Conservation (phyloP, 352 stramenopile genomes). For the Phytophthora foliorum region DNA sequence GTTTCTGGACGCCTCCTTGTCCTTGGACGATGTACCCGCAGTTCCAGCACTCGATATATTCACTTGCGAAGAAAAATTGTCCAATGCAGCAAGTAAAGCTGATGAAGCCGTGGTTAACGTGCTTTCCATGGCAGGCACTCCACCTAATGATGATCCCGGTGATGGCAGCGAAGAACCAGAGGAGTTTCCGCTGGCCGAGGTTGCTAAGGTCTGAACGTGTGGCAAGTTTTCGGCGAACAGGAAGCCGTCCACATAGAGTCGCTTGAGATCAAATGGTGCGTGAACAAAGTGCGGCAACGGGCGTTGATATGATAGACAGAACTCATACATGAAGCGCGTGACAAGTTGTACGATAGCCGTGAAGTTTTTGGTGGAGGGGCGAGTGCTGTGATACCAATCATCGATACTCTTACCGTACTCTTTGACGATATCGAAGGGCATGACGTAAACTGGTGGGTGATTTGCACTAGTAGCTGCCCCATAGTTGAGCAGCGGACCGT, state of each 20-base stretch:
- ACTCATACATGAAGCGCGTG: conserved; percentile 93
- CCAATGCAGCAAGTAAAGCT: conserved; percentile 36
- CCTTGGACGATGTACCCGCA: conserved; percentile 27
- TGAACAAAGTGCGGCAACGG: conserved; percentile 82
- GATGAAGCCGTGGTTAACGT: conserved; percentile 33
- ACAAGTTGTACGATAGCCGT: conserved; percentile 82
- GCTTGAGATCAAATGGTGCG: conserved; percentile 74
- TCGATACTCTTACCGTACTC: conserved; percentile 93
- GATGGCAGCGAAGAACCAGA: conserved; percentile 17
- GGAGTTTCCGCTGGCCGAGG: conserved; percentile 22
- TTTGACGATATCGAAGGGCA: conserved; percentile 93
- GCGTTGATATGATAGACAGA: conserved; percentile 79
- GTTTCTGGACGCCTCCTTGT: conserved; percentile 62
- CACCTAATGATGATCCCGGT: conserved; percentile 2
- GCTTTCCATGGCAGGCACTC: conserved; percentile 23
- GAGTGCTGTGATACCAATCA: conserved; percentile 84
- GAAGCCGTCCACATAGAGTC: conserved; percentile 79
- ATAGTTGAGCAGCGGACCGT: conserved; percentile 75
- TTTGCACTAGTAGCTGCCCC: conserved; percentile 35
- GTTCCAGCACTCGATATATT: conserved; percentile 21
- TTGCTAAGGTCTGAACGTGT: conserved; percentile 41
- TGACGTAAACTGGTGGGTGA: conserved; percentile 57
- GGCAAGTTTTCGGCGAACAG: conserved; percentile 73
- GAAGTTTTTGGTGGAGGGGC: conserved; percentile 80
- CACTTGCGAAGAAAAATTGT: conserved; percentile 38